Conservation (phyloP, 768 basidiomycete genomes). For the Omphalotus guepiniiformis region DNA sequence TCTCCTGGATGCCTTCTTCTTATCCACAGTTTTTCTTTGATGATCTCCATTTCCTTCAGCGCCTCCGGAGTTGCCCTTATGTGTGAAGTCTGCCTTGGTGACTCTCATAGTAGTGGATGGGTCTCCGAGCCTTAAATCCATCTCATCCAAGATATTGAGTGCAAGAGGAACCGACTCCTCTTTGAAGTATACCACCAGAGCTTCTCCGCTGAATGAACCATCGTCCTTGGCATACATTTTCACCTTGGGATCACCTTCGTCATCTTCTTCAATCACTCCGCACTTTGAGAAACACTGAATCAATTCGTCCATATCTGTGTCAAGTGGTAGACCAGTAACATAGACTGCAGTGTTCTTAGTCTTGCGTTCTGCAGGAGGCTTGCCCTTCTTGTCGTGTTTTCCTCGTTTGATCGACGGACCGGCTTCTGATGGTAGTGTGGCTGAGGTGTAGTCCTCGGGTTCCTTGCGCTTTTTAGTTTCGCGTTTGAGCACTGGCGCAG, state of each 20-base stretch:
- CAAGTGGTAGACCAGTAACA: conserved; percentile 76
- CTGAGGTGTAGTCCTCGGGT: conserved; percentile 65
- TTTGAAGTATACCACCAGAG: conserved; percentile 94
- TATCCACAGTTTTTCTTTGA: conserved; percentile 64
- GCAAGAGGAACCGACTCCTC: conserved; percentile 92
- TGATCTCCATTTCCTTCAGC: conserved; percentile 36
- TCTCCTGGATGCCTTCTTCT: conserved; percentile 69
- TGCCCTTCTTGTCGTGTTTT: conserved; percentile 49
- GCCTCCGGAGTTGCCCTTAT: conserved; percentile 50
- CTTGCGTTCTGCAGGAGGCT: conserved; percentile 45
- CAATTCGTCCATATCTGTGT: conserved; percentile 72
- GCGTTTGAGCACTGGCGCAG: conserved; percentile 79
- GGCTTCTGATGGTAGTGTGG: conserved; percentile 37
- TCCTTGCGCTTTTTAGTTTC: conserved; percentile 78
- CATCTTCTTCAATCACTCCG: conserved; percentile 90
- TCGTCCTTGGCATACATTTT: conserved; percentile 92
- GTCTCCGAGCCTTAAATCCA: conserved; percentile 83
- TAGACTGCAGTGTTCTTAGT: conserved; percentile 94
- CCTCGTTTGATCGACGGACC: conserved; percentile 67
- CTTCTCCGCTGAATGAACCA: conserved; percentile 90
- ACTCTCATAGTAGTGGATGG: conserved; percentile 70
- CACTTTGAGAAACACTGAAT: conserved; percentile 86
- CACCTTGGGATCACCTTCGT: conserved; percentile 87
- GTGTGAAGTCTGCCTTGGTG: conserved; percentile 70
- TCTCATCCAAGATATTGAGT: conserved; percentile 82